Percentiles rank a stretch among this genome's conserved stretches.
Conservation (phyloP, 2,329 filamentous ascomycete species). For the Pyrenophora seminiperda region DNA sequence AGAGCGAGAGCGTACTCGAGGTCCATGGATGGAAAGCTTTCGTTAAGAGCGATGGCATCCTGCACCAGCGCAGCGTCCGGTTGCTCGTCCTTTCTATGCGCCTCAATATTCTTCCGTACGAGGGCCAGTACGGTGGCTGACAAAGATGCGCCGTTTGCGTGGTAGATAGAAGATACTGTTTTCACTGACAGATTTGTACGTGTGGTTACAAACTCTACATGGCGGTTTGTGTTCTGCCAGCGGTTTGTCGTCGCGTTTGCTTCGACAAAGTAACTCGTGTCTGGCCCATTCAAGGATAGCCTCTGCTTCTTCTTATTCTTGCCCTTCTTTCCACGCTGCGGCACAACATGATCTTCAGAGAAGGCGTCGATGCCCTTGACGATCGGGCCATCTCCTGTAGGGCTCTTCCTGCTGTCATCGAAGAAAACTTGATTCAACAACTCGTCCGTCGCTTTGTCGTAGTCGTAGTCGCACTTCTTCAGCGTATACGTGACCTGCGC, state of each 20-base stretch:
- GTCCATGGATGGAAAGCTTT: constrained; percentile 61
- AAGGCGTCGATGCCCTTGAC: constrained; percentile 84
- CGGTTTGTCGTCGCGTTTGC: constrained; percentile 52
- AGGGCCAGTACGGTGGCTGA: constrained; percentile 61
- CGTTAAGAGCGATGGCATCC: constrained; percentile 59
- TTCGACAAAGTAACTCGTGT: constrained; percentile 31
- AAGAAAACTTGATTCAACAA: constrained; percentile 80
- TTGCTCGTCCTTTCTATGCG: constrained; percentile 39
- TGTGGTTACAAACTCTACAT: constrained; percentile 65
- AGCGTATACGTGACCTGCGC: constrained; percentile 71
- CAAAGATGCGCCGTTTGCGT: constrained; percentile 62
- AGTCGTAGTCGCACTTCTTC: constrained; percentile 69
- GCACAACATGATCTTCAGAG: constrained; percentile 60
- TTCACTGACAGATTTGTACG: constrained; percentile 56
- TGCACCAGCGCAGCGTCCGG: constrained; percentile 53
- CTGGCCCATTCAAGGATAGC: constrained; percentile 25
- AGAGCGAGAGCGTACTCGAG: constrained; percentile 57
- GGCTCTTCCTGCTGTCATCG: constrained; percentile 64
- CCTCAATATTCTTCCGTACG: constrained; percentile 54
- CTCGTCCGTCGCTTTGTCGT: constrained; percentile 75
- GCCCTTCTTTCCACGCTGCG: constrained; percentile 48
- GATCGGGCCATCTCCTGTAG: constrained; percentile 48
- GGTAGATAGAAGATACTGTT: constrained; percentile 62
- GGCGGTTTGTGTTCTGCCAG: constrained; percentile 62
- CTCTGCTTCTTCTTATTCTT: constrained; percentile 52